Evolutionary conservation across 2,329 filamentous ascomycete species (phyloP).

Genomic region (Fusarium tjaetaba): DNA sequence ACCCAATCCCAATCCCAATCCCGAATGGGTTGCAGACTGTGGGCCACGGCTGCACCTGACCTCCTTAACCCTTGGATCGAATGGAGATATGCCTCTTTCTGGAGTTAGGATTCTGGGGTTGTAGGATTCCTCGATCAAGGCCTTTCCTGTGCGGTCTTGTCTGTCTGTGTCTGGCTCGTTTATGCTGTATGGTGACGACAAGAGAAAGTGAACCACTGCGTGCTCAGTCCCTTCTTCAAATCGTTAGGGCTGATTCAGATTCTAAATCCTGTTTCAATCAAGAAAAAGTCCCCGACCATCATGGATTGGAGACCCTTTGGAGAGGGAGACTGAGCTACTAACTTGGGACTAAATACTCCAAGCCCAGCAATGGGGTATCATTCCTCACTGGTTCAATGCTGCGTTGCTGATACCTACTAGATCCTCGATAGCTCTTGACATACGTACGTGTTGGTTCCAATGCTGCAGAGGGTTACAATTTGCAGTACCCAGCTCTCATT

Average conservation of each 20-base stretch:
- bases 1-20: constrained; percentile 19
- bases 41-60: constrained; percentile 43
- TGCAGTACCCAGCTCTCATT: constrained; percentile 28
- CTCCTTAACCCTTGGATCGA: constrained; percentile 32
- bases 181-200: constrained; percentile 31
- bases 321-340: background rate
- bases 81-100: constrained; percentile 41
- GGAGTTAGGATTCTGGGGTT: constrained; percentile 29
- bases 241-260: constrained; percentile 33
- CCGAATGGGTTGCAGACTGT: constrained; percentile 42
- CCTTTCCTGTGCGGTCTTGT: constrained; percentile 7
- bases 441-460: constrained; percentile 7
- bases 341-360: background rate
- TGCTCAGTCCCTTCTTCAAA: constrained; percentile 32
- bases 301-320: constrained; percentile 25
- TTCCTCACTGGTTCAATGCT: background rate
- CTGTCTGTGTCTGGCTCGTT: background rate
- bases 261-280: constrained; percentile 11
- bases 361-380: constrained; percentile 3
- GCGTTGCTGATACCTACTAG: background rate
- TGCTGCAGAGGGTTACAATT: constrained; percentile 25
- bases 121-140: constrained; percentile 23
- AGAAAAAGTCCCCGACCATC: constrained; percentile 18
- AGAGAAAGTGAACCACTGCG: constrained; percentile 1
- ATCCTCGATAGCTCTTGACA: constrained; percentile 10